Percentiles rank a stretch among this genome's conserved stretches.
Conservation (phyloP, 192 early-diverging fungal species). For the Pilaira anomala region DNA sequence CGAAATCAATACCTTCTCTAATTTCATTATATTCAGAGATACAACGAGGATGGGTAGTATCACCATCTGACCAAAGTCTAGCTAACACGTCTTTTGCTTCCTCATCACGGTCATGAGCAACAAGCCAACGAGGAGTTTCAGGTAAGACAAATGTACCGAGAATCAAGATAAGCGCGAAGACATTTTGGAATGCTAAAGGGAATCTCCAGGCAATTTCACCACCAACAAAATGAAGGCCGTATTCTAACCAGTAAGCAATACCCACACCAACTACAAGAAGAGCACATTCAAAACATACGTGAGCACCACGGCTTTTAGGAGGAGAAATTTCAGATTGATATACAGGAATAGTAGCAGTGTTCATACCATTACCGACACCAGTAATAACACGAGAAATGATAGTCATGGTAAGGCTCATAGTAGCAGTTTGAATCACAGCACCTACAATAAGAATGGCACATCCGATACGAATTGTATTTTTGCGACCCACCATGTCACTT, state of each 20-base stretch:
- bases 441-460: slow-evolving; percentile 50
- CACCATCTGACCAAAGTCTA: slow-evolving; percentile 21
- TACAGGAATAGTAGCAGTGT: slow-evolving; percentile 52
- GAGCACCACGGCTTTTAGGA: slow-evolving; percentile 48
- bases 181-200: slow-evolving; percentile 68
- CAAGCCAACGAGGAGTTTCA: slow-evolving; percentile 74
- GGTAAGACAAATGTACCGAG: slow-evolving; percentile 65
- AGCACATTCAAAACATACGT: slow-evolving; percentile 48
- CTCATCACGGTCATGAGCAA: slow-evolving; percentile 21
- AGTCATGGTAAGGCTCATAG: slow-evolving; percentile 41
- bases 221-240: slow-evolving; percentile 32
- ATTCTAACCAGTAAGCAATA: slow-evolving; percentile 50
- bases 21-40: slow-evolving; percentile 25
- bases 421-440: slow-evolving; percentile 48
- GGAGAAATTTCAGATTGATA: slow-evolving; percentile 52
- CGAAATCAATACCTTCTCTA: slow-evolving; percentile 19
- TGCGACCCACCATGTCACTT: slow-evolving; percentile 51
- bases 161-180: slow-evolving; percentile 62
- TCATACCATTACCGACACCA: slow-evolving; percentile 49
- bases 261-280: slow-evolving; percentile 49
- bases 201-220: slow-evolving; percentile 60
- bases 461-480: slow-evolving; percentile 42
- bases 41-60: slow-evolving; percentile 19
- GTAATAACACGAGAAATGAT: slow-evolving; percentile 52
- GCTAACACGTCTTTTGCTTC: slow-evolving; percentile 24